A percentile compares a stretch with the other conserved stretches of the same genome.
Conservation (phyloP, 2,329 filamentous ascomycete genomes). For the Helminthosporium solani region DNA sequence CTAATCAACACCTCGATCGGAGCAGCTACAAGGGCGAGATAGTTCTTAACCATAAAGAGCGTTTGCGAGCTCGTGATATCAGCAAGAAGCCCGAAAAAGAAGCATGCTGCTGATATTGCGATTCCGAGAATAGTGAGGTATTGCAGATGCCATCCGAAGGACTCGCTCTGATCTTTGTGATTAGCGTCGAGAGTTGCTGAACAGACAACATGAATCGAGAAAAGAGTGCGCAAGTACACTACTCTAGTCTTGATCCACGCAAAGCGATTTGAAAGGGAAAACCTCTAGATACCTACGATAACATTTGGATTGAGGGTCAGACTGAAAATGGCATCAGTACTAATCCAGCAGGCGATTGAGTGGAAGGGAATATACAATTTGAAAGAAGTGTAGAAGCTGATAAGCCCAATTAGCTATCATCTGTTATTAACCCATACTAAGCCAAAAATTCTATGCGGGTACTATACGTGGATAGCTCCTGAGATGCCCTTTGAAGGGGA, state of each 20-base stretch:
- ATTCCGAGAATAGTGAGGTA: slow-evolving; percentile 76
- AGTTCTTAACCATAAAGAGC: slow-evolving; percentile 69
- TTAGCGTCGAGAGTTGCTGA: neutral
- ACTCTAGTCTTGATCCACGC: neutral
- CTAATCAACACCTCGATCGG: slow-evolving; percentile 72
- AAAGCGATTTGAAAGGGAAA: neutral
- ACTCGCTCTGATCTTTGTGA: slow-evolving; percentile 45
- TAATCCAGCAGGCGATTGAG: slow-evolving; percentile 17
- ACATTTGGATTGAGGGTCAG: slow-evolving; percentile 32
- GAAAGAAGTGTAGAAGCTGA: slow-evolving; percentile 49
- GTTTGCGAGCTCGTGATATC: slow-evolving; percentile 60
- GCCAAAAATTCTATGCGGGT: neutral
- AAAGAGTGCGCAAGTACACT: neutral
- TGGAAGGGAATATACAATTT: slow-evolving; percentile 23
- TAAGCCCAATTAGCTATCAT: slow-evolving; percentile 41
- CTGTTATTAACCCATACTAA: neutral
- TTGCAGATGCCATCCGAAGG: slow-evolving; percentile 69
- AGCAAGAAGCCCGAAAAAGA: slow-evolving; percentile 61
- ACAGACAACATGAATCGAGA: neutral
- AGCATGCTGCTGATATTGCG: slow-evolving; percentile 60
- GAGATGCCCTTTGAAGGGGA: slow-evolving; percentile 67
- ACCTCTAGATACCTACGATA: slow-evolving; percentile 18
- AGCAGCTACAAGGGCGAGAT: slow-evolving; percentile 63
- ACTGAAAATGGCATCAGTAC: slow-evolving; percentile 25
- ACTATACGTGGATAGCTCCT: slow-evolving; percentile 58